A percentile compares a stretch with the other conserved stretches of the same genome.
Conservation (phyloP, 495 filamentous ascomycete genomes). For the Trichoderma virens region DNA sequence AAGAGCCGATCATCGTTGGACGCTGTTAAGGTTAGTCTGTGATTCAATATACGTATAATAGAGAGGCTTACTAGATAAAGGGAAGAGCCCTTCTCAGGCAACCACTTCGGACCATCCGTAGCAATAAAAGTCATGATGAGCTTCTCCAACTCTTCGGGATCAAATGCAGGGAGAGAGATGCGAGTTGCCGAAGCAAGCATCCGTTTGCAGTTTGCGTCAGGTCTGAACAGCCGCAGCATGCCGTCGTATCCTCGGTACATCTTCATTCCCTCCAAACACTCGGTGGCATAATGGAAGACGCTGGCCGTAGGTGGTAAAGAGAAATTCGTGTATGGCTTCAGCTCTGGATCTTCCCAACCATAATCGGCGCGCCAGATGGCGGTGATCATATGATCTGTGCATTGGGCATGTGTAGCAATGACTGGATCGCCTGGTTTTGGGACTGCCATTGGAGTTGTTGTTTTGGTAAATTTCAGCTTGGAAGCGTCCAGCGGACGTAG, state of each 20-base stretch:
- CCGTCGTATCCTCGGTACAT: conserved; percentile 78
- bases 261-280: conserved; percentile 90
- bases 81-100: too few relatives aligned
- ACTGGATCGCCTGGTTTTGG: too few relatives aligned
- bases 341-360: conserved; percentile 73
- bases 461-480: too few relatives aligned
- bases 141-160: conserved; percentile 61
- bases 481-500: too few relatives aligned
- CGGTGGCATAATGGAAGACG: conserved; percentile 84
- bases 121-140: conserved; percentile 63
- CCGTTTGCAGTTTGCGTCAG: conserved; percentile 65
- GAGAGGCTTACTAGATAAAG: too few relatives aligned
- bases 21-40: too few relatives aligned
- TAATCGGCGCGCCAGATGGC: conserved; percentile 54
- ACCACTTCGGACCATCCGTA: conserved; percentile 68
- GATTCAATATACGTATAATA: too few relatives aligned
- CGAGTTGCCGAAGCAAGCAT: conserved; percentile 67
- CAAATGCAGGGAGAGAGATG: conserved; percentile 71
- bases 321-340: conserved; percentile 77
- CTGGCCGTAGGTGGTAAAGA: conserved; percentile 69
- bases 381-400: conserved; percentile 89
- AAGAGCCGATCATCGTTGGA: too few relatives aligned
- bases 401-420: too few relatives aligned
- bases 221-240: conserved; percentile 77
- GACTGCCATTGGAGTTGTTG: too few relatives aligned